These are phyloP conservation scores for Lunularia cruciata DNA, from an alignment of 225 moss, liverwort and hornwort species.

Conservation along the genomic window DNA sequence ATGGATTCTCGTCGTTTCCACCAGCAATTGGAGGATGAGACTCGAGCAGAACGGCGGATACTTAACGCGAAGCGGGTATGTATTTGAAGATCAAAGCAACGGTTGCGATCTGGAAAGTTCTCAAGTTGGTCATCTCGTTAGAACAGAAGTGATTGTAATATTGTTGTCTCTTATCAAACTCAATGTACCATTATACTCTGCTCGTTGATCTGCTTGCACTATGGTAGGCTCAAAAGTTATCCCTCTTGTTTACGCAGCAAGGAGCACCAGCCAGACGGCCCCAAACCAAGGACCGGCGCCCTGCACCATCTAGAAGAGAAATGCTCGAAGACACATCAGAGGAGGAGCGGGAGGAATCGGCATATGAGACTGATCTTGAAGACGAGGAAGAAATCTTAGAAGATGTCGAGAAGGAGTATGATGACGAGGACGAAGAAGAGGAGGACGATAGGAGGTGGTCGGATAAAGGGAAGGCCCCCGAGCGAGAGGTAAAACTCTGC, in stretches of 20 bases:
- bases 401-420: slow-evolving; percentile 64
- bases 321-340: slow-evolving; percentile 73
- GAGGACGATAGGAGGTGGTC: slow-evolving; percentile 53
- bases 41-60: slow-evolving; percentile 79
- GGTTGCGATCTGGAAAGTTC: no score
- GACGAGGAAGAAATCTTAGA: slow-evolving; percentile 50
- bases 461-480: slow-evolving; percentile 56
- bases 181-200: no score
- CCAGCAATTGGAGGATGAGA: slow-evolving; percentile 84
- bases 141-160: no score
- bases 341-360: slow-evolving; percentile 79
- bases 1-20: slow-evolving; percentile 73
- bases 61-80: slow-evolving; percentile 79
- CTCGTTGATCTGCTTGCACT: no score
- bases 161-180: no score
- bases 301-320: slow-evolving; percentile 43
- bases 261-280: slow-evolving; percentile 55
- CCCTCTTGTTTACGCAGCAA: slow-evolving; percentile 53
- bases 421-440: slow-evolving; percentile 75
- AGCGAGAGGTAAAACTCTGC: slow-evolving; percentile 46
- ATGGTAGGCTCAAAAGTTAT: not conserved
- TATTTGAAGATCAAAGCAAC: no score
- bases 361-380: slow-evolving; percentile 71
- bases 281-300: slow-evolving; percentile 49
- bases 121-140: no score